Base-by-base conservation (phyloP, 2,329 filamentous ascomycete species). In the Furcasterigmium furcatum region DNA sequence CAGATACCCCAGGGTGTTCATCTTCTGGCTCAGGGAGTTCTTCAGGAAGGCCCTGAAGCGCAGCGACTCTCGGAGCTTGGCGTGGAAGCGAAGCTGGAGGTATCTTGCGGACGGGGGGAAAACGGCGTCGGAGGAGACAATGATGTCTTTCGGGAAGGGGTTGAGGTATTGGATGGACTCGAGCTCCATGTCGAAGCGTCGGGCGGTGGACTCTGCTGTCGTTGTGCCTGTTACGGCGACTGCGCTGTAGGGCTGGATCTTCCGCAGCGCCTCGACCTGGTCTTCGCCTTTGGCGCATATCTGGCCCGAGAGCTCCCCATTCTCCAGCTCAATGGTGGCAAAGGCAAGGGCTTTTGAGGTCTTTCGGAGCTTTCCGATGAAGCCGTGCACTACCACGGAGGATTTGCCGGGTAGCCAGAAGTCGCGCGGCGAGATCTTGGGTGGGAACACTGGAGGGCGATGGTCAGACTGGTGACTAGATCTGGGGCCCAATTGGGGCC, bases 1-100 rank as follows among this genome's bases (percentile, higher is more conserved):
- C 12, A 79, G 72, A 57, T 91, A 92, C 2, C 73, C 76, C 21
- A 75, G 72, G 5, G 72, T 63, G 14, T 76, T 70, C 25, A 91
- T 73, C 9, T 73, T 59, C 38, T 76, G 73, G 51, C 73, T 81
- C 25, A 74, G 66, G 47, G 73, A 73, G 5, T 71, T 73, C 30
- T 67, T 72, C 4, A 85, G 74, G 52, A 74, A 71, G 20, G 81
- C 76, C n/a, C 95, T 81, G 52, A 92, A 85, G 1, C 72, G 63
- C 3, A 99, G 74, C 4, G 91, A 81, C 2, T 85, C 67, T 19
- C 81, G 79, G 5, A 96, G 71, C 18, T 77, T 67, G 8, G 69
- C 63, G 45, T 91, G 84, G 44, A 88, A 92, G 24, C 91, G 84
- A 38, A 99, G 76, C 56, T 97, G 91, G 16, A 96, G 69, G 64